Evolutionary conservation across 2,329 filamentous ascomycete species (phyloP).

Genomic region (Venturia asperata): DNA sequence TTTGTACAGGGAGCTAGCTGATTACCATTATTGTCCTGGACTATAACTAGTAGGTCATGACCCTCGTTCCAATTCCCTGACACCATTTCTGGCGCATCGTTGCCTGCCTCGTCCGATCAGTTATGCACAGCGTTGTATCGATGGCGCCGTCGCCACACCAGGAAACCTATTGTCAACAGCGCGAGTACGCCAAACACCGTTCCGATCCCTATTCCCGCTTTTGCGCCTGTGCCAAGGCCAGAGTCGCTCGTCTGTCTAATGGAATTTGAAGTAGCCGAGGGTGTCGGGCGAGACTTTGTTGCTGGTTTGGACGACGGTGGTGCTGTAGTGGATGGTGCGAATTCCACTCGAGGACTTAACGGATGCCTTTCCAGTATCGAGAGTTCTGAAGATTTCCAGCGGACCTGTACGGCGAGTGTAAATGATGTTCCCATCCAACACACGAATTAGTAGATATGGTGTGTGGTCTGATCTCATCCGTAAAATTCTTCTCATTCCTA

Average conservation of each 20-base stretch:
- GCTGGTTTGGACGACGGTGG: background rate
- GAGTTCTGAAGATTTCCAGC: background rate
- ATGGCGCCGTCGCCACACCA: slow-evolving; percentile 2
- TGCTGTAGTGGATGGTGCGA: background rate
- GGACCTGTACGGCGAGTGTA: background rate
- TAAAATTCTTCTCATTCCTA: too few relatives aligned
- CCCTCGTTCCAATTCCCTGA: background rate
- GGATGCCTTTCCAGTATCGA: background rate
- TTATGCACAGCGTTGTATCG: background rate
- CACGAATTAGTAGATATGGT: too few relatives aligned
- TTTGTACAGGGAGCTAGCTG: too few relatives aligned
- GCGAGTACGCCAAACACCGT: slow-evolving; percentile 15
- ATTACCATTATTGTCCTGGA: background rate
- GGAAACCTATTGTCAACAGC: slow-evolving; percentile 1
- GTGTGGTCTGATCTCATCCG: too few relatives aligned
- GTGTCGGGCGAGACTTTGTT: background rate
- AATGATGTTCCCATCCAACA: background rate
- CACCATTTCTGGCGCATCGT: background rate
- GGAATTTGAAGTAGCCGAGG: background rate
- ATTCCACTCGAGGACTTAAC: background rate
- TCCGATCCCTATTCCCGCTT: slow-evolving; percentile 18
- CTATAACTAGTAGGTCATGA: background rate
- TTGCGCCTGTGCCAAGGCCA: slow-evolving; percentile 13
- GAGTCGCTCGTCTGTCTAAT: background rate
- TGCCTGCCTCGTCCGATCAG: background rate